A percentile compares a stretch with the other conserved stretches of the same genome.
These are phyloP conservation scores for Coemansia sp. DNA, from an alignment of 192 early-diverging fungal genomes.

Conservation along the genomic window DNA sequence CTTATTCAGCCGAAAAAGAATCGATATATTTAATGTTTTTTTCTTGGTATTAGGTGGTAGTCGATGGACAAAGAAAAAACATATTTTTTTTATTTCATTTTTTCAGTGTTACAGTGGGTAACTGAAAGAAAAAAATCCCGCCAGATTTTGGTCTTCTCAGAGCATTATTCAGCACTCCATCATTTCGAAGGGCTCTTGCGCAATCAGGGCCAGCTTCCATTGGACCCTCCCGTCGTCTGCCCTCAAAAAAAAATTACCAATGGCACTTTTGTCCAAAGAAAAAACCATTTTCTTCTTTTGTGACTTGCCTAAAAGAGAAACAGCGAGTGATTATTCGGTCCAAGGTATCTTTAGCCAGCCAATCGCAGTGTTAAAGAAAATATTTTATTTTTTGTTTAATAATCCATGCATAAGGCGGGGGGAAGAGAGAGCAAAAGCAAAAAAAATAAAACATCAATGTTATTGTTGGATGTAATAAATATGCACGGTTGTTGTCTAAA, in stretches of 20 bases:
- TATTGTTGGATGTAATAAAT: no score
- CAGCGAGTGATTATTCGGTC: not conserved
- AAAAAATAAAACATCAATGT: no score
- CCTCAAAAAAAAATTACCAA: not conserved
- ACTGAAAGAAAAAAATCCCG: not conserved
- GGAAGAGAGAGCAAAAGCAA: no score
- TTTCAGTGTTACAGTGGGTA: not conserved
- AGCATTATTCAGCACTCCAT: not conserved
- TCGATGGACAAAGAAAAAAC: no score
- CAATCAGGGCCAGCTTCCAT: not conserved
- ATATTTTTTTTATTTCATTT: not conserved
- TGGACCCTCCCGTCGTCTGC: not conserved
- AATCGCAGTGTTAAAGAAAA: not conserved
- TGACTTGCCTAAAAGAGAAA: not conserved
- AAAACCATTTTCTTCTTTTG: not conserved
- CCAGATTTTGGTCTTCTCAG: not conserved
- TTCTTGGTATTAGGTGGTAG: no score
- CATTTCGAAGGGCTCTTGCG: not conserved
- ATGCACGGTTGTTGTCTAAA: no score
- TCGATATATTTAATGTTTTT: no score
- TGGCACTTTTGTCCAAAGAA: not conserved
- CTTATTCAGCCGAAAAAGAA: no score
- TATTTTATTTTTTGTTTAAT: no score
- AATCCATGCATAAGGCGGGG: no score
- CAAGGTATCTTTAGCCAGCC: not conserved